A percentile compares a stretch with the other conserved stretches of the same genome.
Evolutionary conservation across 2,329 filamentous ascomycete genomes (phyloP).

Genomic region (Ophiocordyceps sinensis): DNA sequence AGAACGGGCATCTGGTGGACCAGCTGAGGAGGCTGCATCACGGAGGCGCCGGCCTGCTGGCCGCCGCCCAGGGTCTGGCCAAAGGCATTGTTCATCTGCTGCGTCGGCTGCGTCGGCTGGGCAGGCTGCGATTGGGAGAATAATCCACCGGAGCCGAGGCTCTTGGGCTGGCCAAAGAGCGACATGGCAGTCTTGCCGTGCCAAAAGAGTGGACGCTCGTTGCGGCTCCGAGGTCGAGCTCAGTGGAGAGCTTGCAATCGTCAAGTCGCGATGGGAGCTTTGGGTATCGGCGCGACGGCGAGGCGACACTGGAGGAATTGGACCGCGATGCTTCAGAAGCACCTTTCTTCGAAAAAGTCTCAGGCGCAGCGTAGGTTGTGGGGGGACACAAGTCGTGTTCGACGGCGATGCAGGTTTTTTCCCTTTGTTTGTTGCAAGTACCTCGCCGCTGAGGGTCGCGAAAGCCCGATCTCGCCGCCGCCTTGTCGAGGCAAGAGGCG

Average conservation of each 20-base stretch:
- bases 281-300: too few relatives aligned
- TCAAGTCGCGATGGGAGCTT: neutral
- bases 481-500: too few relatives aligned
- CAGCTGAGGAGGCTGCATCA: conserved; percentile 23
- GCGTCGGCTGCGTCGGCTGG: conserved; percentile 15
- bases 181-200: conserved; percentile 12
- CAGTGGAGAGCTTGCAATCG: conserved; percentile 1
- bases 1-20: conserved; percentile 26
- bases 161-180: conserved; percentile 26
- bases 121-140: conserved; percentile 24
- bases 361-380: too few relatives aligned
- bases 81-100: conserved; percentile 13
- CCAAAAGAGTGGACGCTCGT: neutral
- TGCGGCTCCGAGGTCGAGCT: conserved; percentile 2
- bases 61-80: conserved; percentile 15
- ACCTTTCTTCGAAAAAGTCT: too few relatives aligned
- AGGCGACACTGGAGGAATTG: too few relatives aligned
- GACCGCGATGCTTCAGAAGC: too few relatives aligned
- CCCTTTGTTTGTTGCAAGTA: too few relatives aligned
- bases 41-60: conserved; percentile 23
- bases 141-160: conserved; percentile 15
- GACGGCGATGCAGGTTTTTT: too few relatives aligned
- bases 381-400: too few relatives aligned
- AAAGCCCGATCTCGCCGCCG: too few relatives aligned
- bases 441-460: too few relatives aligned